Percentiles rank a stretch among this genome's conserved stretches.
Conservation (phyloP, 768 basidiomycete species). For the Lactarius sp. region DNA sequence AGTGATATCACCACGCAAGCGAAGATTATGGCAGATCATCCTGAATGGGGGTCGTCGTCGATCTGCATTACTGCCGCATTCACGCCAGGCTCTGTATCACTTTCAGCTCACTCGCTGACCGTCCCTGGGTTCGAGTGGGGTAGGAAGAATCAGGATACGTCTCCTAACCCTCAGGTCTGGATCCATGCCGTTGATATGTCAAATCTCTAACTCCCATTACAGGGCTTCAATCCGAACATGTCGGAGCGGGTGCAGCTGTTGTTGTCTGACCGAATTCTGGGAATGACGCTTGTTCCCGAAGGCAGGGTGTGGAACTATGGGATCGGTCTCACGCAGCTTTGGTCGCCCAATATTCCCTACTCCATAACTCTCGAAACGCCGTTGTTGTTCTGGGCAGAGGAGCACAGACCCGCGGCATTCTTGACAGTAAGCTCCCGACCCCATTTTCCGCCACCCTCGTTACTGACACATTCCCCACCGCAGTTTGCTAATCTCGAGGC, state of each 20-base stretch:
- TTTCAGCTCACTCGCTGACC: constrained; percentile 87
- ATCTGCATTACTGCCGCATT: constrained; percentile 94
- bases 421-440: constrained; percentile 57
- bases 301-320: constrained; percentile 98
- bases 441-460: constrained; percentile 6
- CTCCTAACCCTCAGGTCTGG: constrained; percentile 68
- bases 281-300: constrained; percentile 91
- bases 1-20: constrained; percentile 92
- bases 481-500: constrained; percentile 88
- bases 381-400: constrained; percentile 91
- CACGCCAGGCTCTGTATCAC: constrained; percentile 94
- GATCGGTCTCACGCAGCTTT: constrained; percentile 87
- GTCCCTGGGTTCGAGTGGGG: constrained; percentile 98
- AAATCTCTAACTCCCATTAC: constrained; percentile 16
- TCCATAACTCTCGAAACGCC: constrained; percentile 89
- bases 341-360: constrained; percentile 78
- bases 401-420: constrained; percentile 92
- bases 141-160: constrained; percentile 84
- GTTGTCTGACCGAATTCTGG: constrained; percentile 91
- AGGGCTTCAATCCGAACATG: constrained; percentile 99
- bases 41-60: constrained; percentile 90
- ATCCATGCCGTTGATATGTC: background rate
- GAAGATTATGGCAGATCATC: constrained; percentile 94
- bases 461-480: constrained; percentile 14
- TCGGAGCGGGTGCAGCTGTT: constrained; percentile 91